Percentiles rank a stretch among this genome's conserved stretches.
These are phyloP conservation scores for Exophiala lecanii-corni DNA, from an alignment of 2,329 filamentous ascomycete genomes.

Conservation along the genomic window DNA sequence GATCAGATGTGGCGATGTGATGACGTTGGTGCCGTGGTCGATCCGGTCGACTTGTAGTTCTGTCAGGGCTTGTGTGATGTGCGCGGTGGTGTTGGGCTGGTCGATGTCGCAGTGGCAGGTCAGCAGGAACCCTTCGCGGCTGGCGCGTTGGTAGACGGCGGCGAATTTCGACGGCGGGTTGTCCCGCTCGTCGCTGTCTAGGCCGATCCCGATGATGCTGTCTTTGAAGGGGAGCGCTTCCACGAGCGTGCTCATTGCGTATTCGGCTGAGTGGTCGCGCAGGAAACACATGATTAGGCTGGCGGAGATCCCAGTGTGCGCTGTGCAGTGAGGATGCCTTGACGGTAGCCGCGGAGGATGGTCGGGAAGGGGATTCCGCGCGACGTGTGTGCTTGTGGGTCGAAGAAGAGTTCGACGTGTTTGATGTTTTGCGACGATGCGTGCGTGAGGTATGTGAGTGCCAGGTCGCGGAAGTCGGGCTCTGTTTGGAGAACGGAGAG, in stretches of 20 bases:
- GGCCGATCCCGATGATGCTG: slow-evolving; percentile 25
- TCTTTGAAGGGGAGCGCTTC: slow-evolving; percentile 25
- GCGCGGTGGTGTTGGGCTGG: slow-evolving; percentile 44
- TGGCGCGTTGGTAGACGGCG: slow-evolving; percentile 23
- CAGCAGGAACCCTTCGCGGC: slow-evolving; percentile 39
- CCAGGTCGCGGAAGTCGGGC: slow-evolving; percentile 68
- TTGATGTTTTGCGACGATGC: slow-evolving; percentile 61
- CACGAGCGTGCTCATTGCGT: slow-evolving; percentile 26
- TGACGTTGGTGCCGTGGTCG: slow-evolving; percentile 27
- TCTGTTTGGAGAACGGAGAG: slow-evolving; percentile 63
- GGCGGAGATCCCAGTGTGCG: slow-evolving; percentile 60
- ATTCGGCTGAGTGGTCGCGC: slow-evolving; percentile 35
- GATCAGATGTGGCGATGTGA: slow-evolving; percentile 20
- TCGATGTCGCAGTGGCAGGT: slow-evolving; percentile 52
- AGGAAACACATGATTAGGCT: slow-evolving; percentile 69
- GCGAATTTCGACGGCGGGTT: slow-evolving; percentile 26
- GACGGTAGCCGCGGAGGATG: slow-evolving; percentile 59
- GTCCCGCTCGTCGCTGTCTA: slow-evolving; percentile 26
- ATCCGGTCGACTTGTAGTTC: slow-evolving; percentile 26
- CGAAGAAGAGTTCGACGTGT: slow-evolving; percentile 76
- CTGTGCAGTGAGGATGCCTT: slow-evolving; percentile 57
- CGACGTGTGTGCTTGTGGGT: slow-evolving; percentile 67
- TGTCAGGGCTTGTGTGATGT: slow-evolving; percentile 36
- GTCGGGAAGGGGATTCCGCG: slow-evolving; percentile 61
- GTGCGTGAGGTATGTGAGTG: slow-evolving; percentile 65